A percentile compares a stretch with the other conserved stretches of the same genome.
phyloP scores from a whole-genome alignment of 495 filamentous ascomycete genomes.

The Penicillium macrosclerotiorum region DNA sequence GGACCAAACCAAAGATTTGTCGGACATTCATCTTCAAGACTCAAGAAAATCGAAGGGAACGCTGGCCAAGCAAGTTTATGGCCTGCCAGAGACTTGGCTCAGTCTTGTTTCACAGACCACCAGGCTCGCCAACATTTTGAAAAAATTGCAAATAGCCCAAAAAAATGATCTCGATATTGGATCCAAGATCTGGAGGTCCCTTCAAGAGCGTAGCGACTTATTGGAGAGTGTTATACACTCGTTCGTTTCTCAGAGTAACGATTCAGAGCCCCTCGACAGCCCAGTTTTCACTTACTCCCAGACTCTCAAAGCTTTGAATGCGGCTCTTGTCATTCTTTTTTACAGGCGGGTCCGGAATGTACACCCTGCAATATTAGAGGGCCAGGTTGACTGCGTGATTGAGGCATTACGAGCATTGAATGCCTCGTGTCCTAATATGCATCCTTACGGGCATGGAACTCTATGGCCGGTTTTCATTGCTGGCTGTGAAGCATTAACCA shows the following conservation, averaged over 20 bases:
- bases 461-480: slow-evolving; percentile 30
- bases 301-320: slow-evolving; percentile 21
- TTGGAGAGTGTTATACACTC: slow-evolving; percentile 28
- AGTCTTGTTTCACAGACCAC: slow-evolving; percentile 30
- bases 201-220: slow-evolving; percentile 20
- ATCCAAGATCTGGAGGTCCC: slow-evolving; percentile 14
- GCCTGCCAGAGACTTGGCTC: slow-evolving; percentile 30
- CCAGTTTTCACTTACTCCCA: background rate
- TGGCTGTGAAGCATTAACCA: too few species aligned
- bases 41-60: slow-evolving; percentile 19
- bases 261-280: background rate
- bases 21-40: slow-evolving; percentile 29
- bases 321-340: slow-evolving; percentile 29
- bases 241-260: background rate
- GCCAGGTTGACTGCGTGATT: slow-evolving; percentile 21
- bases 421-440: background rate
- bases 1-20: slow-evolving; percentile 15
- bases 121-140: slow-evolving; percentile 25
- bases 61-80: slow-evolving; percentile 24
- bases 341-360: slow-evolving; percentile 26
- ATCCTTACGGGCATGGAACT: slow-evolving; percentile 15
- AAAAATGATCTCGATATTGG: slow-evolving; percentile 2
- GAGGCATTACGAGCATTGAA: slow-evolving; percentile 12
- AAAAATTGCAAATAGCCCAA: slow-evolving; percentile 18
- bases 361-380: slow-evolving; percentile 19